A percentile compares a stretch with the other conserved stretches of the same genome.
Evolutionary conservation across 2,329 filamentous ascomycete genomes (phyloP).

Genomic region (Nemania abortiva): DNA sequence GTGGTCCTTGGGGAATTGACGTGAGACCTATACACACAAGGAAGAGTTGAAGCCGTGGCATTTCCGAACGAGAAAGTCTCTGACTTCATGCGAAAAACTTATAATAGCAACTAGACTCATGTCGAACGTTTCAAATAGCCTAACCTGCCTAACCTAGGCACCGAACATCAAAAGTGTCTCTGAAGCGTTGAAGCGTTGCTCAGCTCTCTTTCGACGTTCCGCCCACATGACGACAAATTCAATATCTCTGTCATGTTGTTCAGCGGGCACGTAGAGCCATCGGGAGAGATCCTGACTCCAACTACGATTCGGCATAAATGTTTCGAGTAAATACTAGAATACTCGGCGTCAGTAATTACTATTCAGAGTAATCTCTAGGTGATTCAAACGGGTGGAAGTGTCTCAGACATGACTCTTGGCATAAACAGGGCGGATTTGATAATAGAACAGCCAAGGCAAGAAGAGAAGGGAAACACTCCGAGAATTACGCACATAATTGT

Average conservation of each 20-base stretch:
- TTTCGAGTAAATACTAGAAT: constrained; percentile 63
- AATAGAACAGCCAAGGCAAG: not conserved
- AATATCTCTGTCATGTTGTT: constrained; percentile 57
- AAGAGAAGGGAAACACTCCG: not conserved
- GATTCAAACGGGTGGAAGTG: not conserved
- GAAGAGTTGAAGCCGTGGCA: not conserved
- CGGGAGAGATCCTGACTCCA: constrained; percentile 60
- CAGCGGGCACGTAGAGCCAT: constrained; percentile 63
- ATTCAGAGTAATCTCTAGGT: not conserved
- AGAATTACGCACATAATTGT: constrained; percentile 59
- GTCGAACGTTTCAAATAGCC: not conserved
- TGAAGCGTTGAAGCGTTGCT: not conserved
- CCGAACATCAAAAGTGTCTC: not conserved
- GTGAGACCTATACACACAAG: not conserved
- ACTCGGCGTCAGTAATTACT: not conserved
- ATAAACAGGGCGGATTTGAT: not conserved
- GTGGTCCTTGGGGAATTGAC: not conserved
- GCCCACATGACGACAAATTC: constrained; percentile 49
- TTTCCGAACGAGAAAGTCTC: not conserved
- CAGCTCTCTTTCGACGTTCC: constrained; percentile 34
- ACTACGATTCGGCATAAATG: constrained; percentile 67
- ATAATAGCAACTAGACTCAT: constrained; percentile 5
- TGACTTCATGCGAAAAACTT: not conserved
- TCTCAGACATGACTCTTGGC: not conserved
- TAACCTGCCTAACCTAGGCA: not conserved